These are phyloP conservation scores for Nakaseomyces bracarensis DNA, from an alignment of 1,139 yeast genomes.

Conservation along the genomic window DNA sequence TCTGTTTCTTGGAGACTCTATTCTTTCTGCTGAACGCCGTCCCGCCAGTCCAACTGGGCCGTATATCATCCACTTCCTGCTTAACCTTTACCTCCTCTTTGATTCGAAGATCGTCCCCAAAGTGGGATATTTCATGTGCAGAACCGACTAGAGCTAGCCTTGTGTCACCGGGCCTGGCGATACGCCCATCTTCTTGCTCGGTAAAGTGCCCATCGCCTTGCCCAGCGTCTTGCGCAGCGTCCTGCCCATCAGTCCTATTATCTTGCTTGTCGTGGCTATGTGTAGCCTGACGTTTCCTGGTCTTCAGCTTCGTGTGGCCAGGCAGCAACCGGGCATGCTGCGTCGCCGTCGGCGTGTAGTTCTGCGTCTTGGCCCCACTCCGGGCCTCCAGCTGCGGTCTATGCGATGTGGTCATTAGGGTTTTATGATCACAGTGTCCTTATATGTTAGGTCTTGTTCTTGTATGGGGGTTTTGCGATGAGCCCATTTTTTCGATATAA, in stretches of 20 bases:
- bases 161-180: too few relatives aligned
- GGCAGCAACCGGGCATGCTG: constrained; percentile 62
- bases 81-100: constrained; percentile 5
- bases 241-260: constrained; percentile 9
- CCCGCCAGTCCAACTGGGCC: constrained; percentile 12
- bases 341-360: constrained; percentile 36
- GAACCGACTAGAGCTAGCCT: too few relatives aligned
- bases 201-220: too few relatives aligned
- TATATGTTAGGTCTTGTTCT: background rate
- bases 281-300: constrained; percentile 16
- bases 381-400: constrained; percentile 87
- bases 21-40: constrained; percentile 17
- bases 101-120: too few relatives aligned
- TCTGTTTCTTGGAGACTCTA: constrained; percentile 38
- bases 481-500: too few relatives aligned
- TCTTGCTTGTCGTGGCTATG: constrained; percentile 1
- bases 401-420: constrained; percentile 74
- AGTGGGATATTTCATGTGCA: too few relatives aligned
- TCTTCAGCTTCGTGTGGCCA: constrained; percentile 62
- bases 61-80: constrained; percentile 7
- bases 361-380: constrained; percentile 45
- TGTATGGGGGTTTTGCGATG: background rate
- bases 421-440: background rate
- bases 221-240: too few relatives aligned
- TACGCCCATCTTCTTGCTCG: too few relatives aligned